Evolutionary conservation across 2,329 filamentous ascomycete species (phyloP).

Genomic region (Sporothrix luriei): DNA sequence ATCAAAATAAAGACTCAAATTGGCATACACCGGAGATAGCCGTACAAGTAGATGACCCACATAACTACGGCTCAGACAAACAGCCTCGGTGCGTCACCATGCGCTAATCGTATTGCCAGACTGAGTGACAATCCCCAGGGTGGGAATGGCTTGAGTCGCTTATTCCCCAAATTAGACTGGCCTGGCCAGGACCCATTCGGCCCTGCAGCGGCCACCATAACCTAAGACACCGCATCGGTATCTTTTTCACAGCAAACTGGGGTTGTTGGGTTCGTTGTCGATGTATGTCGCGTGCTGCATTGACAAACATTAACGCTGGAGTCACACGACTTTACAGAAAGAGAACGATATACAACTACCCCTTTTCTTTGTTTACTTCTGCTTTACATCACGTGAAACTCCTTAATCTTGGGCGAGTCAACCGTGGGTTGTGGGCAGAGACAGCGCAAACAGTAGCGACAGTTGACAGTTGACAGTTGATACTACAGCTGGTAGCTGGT

Average conservation of each 20-base stretch:
- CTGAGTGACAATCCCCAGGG: not conserved
- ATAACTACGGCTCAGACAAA: not conserved
- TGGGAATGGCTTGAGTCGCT: not conserved
- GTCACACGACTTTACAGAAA: too few species aligned
- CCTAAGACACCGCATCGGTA: not conserved
- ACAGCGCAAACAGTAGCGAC: too few species aligned
- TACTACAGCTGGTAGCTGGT: not conserved
- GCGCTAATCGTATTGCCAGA: not conserved
- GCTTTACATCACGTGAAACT: too few species aligned
- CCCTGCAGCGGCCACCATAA: not conserved
- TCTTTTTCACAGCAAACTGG: not conserved
- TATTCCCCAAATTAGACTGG: too few species aligned
- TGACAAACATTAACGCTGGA: too few species aligned
- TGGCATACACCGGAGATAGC: not conserved
- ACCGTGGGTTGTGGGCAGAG: too few species aligned
- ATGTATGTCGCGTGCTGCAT: too few species aligned
- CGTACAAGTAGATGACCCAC: not conserved
- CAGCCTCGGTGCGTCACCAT: slow-evolving; percentile 5
- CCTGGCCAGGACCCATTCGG: too few species aligned
- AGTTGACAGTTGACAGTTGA: not conserved
- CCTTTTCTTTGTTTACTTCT: too few species aligned
- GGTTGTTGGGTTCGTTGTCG: too few species aligned
- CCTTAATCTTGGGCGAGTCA: not conserved
- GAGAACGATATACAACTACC: too few species aligned
- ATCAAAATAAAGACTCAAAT: not conserved